Conservation (phyloP, 805 yeast species). For the Barnettozyma vustinii region DNA sequence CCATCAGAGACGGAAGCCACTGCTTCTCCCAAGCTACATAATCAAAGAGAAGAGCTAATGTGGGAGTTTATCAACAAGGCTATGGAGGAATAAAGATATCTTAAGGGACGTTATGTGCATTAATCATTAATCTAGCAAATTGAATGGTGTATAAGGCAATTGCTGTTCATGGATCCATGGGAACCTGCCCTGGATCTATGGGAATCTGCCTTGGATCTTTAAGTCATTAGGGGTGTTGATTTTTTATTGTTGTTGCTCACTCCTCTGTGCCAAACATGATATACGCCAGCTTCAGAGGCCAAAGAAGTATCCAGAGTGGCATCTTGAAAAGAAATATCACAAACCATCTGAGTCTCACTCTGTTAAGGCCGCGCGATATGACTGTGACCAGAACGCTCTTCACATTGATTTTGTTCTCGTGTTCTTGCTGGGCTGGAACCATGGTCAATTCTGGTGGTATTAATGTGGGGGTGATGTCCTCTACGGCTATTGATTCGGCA, state of each 20-base stretch:
- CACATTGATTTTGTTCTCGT: background rate
- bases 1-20: background rate
- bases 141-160: background rate
- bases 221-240: background rate
- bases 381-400: background rate
- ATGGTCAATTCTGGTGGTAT: background rate
- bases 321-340: background rate
- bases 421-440: background rate
- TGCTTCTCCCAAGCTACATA: background rate
- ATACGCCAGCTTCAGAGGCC: background rate
- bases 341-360: constrained; percentile 1
- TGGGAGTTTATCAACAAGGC: constrained; percentile 1
- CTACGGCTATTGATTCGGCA: background rate
- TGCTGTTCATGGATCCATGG: background rate
- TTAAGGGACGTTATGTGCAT: background rate
- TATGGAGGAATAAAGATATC: background rate
- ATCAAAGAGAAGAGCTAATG: background rate
- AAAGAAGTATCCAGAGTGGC: background rate
- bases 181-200: background rate
- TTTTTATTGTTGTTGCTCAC: background rate
- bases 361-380: background rate
- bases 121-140: background rate
- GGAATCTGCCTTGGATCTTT: background rate
- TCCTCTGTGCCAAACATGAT: background rate
- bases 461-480: background rate